These are phyloP conservation scores for Teratosphaeria zuluensis DNA, from an alignment of 2,329 filamentous ascomycete genomes.

Conservation along the genomic window DNA sequence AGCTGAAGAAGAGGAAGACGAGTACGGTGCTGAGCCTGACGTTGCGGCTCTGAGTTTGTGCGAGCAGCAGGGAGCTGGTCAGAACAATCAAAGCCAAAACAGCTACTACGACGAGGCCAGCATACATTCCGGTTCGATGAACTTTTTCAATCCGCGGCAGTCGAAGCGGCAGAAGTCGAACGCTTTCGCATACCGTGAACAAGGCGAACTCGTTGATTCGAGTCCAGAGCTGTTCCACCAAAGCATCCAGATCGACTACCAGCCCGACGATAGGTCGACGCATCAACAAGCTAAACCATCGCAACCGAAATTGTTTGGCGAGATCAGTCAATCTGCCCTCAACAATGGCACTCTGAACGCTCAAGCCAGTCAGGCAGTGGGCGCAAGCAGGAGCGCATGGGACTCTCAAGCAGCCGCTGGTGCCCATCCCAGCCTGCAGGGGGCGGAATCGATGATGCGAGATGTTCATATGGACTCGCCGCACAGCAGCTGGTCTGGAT, in stretches of 20 bases:
- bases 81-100: conserved; percentile 12
- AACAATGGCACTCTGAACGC: conserved; percentile 25
- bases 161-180: conserved; percentile 38
- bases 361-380: neutral
- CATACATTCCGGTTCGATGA: conserved; percentile 27
- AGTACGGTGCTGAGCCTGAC: conserved; percentile 38
- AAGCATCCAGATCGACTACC: conserved; percentile 21
- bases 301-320: conserved; percentile 45
- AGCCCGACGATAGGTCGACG: conserved; percentile 1
- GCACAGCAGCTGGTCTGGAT: conserved; percentile 19
- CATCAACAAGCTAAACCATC: conserved; percentile 3
- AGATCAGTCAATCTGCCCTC: conserved; percentile 48
- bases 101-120: conserved; percentile 17
- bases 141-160: conserved; percentile 30
- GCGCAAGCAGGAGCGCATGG: neutral
- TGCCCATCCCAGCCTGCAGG: conserved; percentile 33
- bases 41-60: conserved; percentile 56
- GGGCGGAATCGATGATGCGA: conserved; percentile 39
- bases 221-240: conserved; percentile 29
- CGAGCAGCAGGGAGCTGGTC: conserved; percentile 31
- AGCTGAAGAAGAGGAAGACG: conserved; percentile 51
- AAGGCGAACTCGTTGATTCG: conserved; percentile 24
- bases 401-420: neutral
- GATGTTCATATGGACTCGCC: conserved; percentile 41
- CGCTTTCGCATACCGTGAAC: conserved; percentile 25